A percentile compares a stretch with the other conserved stretches of the same genome.
Conservation (phyloP, 441 rosid genomes). For the Manihot esculenta region DNA sequence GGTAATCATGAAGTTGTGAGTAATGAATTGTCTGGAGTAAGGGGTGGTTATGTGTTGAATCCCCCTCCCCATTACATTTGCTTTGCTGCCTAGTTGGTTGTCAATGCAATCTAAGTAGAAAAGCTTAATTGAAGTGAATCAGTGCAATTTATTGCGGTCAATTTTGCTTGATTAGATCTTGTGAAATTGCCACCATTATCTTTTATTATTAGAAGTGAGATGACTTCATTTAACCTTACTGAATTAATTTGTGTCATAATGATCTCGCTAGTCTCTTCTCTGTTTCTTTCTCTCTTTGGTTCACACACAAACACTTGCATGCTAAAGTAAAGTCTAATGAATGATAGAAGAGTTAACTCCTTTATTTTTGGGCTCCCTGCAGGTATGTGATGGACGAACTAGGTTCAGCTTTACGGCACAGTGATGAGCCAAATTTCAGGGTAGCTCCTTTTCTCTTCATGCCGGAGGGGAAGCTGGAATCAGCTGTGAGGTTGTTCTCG, state of each 20-base stretch:
- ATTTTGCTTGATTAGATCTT: neutral
- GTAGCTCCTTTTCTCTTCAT: constrained; percentile 92
- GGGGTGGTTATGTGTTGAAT: neutral
- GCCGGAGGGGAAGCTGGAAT: constrained; percentile 76
- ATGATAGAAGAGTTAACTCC: neutral
- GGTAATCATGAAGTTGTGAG: neutral
- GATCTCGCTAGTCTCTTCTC: constrained; percentile 9
- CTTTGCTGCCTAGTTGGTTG: neutral
- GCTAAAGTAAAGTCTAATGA: neutral
- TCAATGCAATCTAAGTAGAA: neutral
- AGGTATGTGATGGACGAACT: constrained; percentile 98
- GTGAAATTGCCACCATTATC: too few relatives aligned
- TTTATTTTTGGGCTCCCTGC: constrained; percentile 26
- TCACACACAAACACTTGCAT: too few relatives aligned
- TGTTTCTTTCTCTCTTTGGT: neutral
- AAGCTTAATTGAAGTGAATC: constrained; percentile 1
- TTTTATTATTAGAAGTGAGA: neutral
- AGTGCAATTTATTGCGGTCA: neutral
- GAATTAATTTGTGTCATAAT: neutral
- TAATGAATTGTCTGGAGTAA: neutral
- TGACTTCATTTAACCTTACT: neutral
- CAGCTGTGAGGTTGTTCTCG: constrained; percentile 75
- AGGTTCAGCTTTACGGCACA: constrained; percentile 84
- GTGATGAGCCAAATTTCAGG: constrained; percentile 84
- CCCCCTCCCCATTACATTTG: neutral